Percentiles rank a stretch among this genome's conserved stretches.
Evolutionary conservation across 805 yeast species (phyloP).

Genomic region (Hanseniaspora taiwanica): DNA sequence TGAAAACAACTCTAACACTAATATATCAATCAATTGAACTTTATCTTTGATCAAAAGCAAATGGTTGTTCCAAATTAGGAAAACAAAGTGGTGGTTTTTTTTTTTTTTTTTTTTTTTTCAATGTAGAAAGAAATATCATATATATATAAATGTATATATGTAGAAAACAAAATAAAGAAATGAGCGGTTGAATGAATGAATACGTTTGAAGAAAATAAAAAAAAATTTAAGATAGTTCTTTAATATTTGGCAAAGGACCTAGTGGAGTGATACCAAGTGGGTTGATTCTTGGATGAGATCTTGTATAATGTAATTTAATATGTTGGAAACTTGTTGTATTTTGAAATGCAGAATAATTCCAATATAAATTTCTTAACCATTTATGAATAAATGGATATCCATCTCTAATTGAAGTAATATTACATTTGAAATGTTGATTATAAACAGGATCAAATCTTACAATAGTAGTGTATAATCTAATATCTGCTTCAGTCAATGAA

Average conservation of each 20-base stretch:
- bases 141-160: neutral
- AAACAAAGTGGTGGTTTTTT: too few relatives aligned
- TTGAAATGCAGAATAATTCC: constrained; percentile 51
- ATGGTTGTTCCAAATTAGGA: too few relatives aligned
- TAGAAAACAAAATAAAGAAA: neutral
- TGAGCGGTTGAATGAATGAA: neutral
- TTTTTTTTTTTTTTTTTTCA: too few relatives aligned
- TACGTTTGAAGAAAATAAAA: too few relatives aligned
- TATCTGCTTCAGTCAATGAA: constrained; percentile 76
- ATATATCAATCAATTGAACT: too few relatives aligned
- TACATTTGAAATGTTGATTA: constrained; percentile 92
- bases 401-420: constrained; percentile 61
- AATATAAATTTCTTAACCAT: constrained; percentile 76
- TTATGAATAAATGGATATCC: constrained; percentile 68
- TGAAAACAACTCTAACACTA: too few relatives aligned
- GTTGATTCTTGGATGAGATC: constrained; percentile 68
- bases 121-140: too few relatives aligned
- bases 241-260: constrained; percentile 76
- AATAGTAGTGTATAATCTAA: constrained; percentile 76
- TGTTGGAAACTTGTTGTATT: constrained; percentile 80
- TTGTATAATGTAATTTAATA: constrained; percentile 83
- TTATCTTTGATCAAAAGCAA: too few relatives aligned
- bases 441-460: constrained; percentile 87
- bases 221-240: too few relatives aligned
- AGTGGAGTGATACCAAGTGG: constrained; percentile 75